Conservation (phyloP, 148 eudicot species). For the Nyssa sinensis region DNA sequence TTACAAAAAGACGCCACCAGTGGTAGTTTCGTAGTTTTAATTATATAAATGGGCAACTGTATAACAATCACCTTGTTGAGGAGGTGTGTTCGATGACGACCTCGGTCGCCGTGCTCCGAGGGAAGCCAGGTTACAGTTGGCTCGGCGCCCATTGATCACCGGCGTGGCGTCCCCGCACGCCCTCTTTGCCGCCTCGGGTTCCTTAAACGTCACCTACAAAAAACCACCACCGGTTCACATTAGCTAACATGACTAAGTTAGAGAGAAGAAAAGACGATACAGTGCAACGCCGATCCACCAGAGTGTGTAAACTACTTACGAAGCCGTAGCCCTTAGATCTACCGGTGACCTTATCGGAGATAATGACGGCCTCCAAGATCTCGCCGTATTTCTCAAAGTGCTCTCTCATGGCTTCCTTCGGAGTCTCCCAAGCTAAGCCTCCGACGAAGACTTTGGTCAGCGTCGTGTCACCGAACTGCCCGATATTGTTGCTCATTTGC, state of each 20-base stretch:
- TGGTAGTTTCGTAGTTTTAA: not conserved
- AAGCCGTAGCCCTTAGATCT: slow-evolving; percentile 96
- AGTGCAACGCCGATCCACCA: not conserved
- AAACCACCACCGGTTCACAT: not conserved
- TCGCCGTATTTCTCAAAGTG: slow-evolving; percentile 79
- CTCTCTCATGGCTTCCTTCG: slow-evolving; percentile 60
- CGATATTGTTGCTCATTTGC: slow-evolving; percentile 39
- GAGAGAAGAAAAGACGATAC: too few relatives aligned
- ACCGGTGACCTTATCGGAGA: slow-evolving; percentile 81
- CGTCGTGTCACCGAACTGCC: slow-evolving; percentile 66
- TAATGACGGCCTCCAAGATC: slow-evolving; percentile 85
- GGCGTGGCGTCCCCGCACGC: slow-evolving; percentile 93
- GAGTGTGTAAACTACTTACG: slow-evolving; percentile 37
- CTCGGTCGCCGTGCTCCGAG: slow-evolving; percentile 80
- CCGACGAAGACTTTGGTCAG: slow-evolving; percentile 92
- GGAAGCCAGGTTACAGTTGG: slow-evolving; percentile 93
- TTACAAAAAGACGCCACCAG: not conserved
- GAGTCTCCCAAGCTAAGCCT: slow-evolving; percentile 94
- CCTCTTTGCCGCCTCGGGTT: slow-evolving; percentile 77
- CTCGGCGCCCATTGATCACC: slow-evolving; percentile 84
- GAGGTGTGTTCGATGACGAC: slow-evolving; percentile 36
- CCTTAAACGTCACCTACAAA: slow-evolving; percentile 83
- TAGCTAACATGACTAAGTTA: too few relatives aligned
- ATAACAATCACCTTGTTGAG: slow-evolving; percentile 30
- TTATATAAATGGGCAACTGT: not conserved